These are phyloP conservation scores for Nannochloropsis salina DNA, from an alignment of 108 stramenopile species.

Conservation along the genomic window DNA sequence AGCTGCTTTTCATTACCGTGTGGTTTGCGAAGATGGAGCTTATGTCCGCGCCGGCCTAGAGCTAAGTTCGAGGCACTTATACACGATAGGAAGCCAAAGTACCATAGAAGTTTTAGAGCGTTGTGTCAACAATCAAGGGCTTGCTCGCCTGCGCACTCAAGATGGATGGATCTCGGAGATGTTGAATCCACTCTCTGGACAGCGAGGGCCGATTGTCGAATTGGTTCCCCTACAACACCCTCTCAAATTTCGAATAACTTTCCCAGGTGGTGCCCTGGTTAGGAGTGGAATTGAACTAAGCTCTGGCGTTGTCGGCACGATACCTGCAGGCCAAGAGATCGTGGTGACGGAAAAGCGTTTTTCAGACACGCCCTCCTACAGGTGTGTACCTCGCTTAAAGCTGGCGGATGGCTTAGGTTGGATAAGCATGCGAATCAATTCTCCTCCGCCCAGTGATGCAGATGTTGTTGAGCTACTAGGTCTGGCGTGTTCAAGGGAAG, in stretches of 20 bases:
- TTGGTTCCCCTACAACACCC: constrained; percentile 68
- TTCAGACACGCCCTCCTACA: constrained; percentile 64
- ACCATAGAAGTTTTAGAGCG: constrained; percentile 61
- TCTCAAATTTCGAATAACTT: constrained; percentile 56
- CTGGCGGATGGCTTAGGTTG: constrained; percentile 74
- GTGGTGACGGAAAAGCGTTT: constrained; percentile 61
- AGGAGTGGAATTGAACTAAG: constrained; percentile 68
- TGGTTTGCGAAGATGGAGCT: constrained; percentile 66
- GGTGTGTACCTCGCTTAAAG: constrained; percentile 70
- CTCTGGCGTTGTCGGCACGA: constrained; percentile 57
- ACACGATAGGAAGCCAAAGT: constrained; percentile 64
- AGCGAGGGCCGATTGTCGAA: constrained; percentile 64
- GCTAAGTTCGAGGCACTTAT: constrained; percentile 58
- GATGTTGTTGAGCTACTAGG: constrained; percentile 60
- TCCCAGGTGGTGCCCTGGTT: constrained; percentile 62
- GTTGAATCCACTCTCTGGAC: constrained; percentile 73
- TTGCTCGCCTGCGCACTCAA: constrained; percentile 57
- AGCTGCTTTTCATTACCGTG: constrained; percentile 29
- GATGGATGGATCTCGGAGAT: constrained; percentile 78
- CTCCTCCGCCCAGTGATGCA: constrained; percentile 55
- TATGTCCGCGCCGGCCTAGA: constrained; percentile 69
- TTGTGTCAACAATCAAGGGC: constrained; percentile 66
- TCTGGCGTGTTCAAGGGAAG: constrained; percentile 47
- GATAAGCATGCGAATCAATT: constrained; percentile 63
- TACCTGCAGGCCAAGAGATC: constrained; percentile 50